These are phyloP conservation scores for Fusarium buxicola DNA, from an alignment of 2,329 filamentous ascomycete genomes.

Conservation along the genomic window DNA sequence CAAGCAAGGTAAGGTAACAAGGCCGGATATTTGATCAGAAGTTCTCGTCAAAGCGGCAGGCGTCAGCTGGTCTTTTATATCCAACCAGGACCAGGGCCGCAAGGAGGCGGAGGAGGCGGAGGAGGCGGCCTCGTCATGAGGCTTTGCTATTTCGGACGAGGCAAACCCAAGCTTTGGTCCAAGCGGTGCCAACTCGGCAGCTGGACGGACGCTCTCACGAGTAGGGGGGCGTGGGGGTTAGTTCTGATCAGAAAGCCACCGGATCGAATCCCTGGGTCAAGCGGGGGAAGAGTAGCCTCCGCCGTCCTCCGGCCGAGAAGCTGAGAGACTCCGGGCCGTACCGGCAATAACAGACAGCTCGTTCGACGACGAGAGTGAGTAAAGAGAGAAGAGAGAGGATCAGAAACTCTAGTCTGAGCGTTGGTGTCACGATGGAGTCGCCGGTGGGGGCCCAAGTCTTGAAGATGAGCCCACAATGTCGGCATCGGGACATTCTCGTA, in stretches of 20 bases:
- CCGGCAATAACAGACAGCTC: slow-evolving; percentile 20
- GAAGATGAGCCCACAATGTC: slow-evolving; percentile 1
- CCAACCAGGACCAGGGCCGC: slow-evolving; percentile 21
- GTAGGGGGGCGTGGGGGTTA: slow-evolving; percentile 40
- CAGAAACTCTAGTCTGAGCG: background rate
- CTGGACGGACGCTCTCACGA: slow-evolving; percentile 32
- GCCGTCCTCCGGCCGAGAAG: slow-evolving; percentile 41
- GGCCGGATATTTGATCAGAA: slow-evolving; percentile 15
- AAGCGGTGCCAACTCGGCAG: slow-evolving; percentile 32
- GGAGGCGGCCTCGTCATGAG: slow-evolving; percentile 43
- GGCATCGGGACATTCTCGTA: background rate
- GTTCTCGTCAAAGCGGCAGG: slow-evolving; percentile 22
- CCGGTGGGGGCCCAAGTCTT: slow-evolving; percentile 15
- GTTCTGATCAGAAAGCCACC: slow-evolving; percentile 23
- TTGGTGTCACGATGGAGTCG: slow-evolving; percentile 11
- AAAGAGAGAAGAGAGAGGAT: slow-evolving; percentile 14
- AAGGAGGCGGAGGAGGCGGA: slow-evolving; percentile 6
- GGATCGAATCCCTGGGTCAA: slow-evolving; percentile 19
- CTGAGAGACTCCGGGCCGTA: slow-evolving; percentile 39
- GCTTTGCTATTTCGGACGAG: slow-evolving; percentile 14
- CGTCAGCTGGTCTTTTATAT: slow-evolving; percentile 44
- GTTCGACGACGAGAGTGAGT: slow-evolving; percentile 1
- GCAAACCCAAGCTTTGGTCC: slow-evolving; percentile 19
- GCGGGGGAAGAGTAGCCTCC: slow-evolving; percentile 13
- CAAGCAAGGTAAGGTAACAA: slow-evolving; percentile 8